phyloP scores from a whole-genome alignment of 768 basidiomycete species.

The Termitomyces heimii region DNA sequence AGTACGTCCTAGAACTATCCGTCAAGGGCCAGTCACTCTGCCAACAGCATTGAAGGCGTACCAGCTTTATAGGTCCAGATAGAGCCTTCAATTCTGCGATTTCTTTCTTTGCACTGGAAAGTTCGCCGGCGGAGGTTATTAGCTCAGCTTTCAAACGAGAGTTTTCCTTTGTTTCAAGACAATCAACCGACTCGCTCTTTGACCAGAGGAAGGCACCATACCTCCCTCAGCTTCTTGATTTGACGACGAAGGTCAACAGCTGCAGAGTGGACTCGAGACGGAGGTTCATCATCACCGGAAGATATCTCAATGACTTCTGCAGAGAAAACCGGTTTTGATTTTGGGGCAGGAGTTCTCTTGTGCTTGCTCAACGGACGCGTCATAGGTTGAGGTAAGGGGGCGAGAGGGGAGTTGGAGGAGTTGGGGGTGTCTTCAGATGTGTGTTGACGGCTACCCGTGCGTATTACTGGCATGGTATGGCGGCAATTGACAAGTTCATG shows the following conservation, averaged over 20 bases:
- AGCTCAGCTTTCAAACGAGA: constrained; percentile 24
- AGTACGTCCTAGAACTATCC: constrained; percentile 27
- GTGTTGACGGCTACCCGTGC: not conserved
- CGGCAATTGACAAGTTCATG: not conserved
- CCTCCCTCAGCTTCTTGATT: constrained; percentile 38
- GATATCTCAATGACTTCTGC: constrained; percentile 50
- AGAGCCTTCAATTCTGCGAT: constrained; percentile 19
- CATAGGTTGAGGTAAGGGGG: not conserved
- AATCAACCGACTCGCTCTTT: not conserved
- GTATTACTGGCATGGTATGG: constrained; percentile 8
- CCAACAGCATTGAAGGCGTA: constrained; percentile 19
- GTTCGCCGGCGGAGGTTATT: constrained; percentile 17
- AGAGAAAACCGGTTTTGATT: constrained; percentile 11
- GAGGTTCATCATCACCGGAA: constrained; percentile 42
- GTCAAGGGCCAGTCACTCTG: not conserved
- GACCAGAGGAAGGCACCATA: constrained; percentile 15
- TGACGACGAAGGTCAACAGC: constrained; percentile 32
- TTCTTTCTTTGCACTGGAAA: constrained; percentile 19
- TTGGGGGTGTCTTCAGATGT: not conserved
- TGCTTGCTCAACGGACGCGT: constrained; percentile 13
- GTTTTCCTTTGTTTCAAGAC: constrained; percentile 21
- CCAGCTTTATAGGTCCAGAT: constrained; percentile 21
- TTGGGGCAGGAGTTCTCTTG: constrained; percentile 11
- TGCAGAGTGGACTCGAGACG: constrained; percentile 9
- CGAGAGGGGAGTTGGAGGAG: not conserved